Evolutionary conservation across 1,284 basidiomycete genomes (phyloP).

Genomic region (Sanghuangporus sanghuang): DNA sequence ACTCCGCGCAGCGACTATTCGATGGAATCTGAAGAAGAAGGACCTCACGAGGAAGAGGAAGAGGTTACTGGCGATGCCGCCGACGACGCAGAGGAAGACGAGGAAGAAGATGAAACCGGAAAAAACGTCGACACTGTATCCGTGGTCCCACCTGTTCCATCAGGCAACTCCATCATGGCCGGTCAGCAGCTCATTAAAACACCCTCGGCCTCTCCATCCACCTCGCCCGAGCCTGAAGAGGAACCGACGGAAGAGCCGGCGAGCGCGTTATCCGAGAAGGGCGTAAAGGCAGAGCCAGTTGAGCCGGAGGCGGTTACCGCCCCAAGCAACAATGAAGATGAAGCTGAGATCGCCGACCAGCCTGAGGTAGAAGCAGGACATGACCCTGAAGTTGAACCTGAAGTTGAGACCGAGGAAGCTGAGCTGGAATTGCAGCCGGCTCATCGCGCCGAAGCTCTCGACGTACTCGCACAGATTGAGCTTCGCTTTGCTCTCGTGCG

Average conservation of each 20-base stretch:
- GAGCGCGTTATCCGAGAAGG: constrained; percentile 17
- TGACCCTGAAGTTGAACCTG: constrained; percentile 36
- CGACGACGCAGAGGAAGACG: constrained; percentile 26
- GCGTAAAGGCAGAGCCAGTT: constrained; percentile 27
- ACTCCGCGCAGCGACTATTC: constrained; percentile 18
- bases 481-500: constrained; percentile 72
- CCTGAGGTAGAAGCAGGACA: constrained; percentile 28
- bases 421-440: constrained; percentile 68
- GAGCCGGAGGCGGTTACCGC: constrained; percentile 25
- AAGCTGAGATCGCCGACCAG: constrained; percentile 25
- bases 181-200: constrained; percentile 39
- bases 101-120: constrained; percentile 22
- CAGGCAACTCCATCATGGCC: constrained; percentile 48
- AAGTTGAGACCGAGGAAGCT: constrained; percentile 35
- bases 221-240: constrained; percentile 32
- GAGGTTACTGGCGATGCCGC: constrained; percentile 3
- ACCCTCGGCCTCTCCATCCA: constrained; percentile 36
- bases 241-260: constrained; percentile 5
- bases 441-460: constrained; percentile 74
- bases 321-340: constrained; percentile 24
- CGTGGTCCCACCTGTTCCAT: constrained; percentile 37
- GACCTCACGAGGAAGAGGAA: constrained; percentile 16
- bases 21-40: constrained; percentile 28
- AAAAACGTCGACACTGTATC: constrained; percentile 35
- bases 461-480: constrained; percentile 71